Evolutionary conservation across 164 flowering plant species (phyloP), one percentile per base, ranked within the genome.

Genomic region (Berberis thunbergii): DNA sequence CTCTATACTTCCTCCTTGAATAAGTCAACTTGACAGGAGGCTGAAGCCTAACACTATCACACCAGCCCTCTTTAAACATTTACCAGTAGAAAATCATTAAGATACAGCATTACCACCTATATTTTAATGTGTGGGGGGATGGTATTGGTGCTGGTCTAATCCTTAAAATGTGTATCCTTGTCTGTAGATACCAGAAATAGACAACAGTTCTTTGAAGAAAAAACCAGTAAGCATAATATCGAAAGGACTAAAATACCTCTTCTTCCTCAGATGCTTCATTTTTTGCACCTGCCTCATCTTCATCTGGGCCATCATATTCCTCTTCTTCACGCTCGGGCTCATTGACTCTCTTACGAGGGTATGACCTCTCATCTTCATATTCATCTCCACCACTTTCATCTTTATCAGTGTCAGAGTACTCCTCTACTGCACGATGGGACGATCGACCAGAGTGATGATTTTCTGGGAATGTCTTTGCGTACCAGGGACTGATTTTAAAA

Each of bases 311-410:
- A 53, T 84, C 86, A 61, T 3, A 40, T 57, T 41, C 45, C 41
- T 40, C 60, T 2, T 84, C 80, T 59, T 80, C 94, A 57, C 67
- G 73, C 65, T 84, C 98, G 41, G 73, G 74, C 54, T 83, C 95
- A 57, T 78, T 84, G 55, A 41, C 74, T 69, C 83, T 76, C 61
- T 76, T 77, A 50, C 74, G 87, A 55, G 76, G 73, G 10, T 83
- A 84, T 62, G 84, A 74, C 65, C 72, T 75, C 67, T 84, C 93
- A 53, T 78, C 92, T 72, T 89, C 97, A 62, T 84, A 90, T 12
- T 80, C 96, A 57, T 89, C 92, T 70, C 77, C 86, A 82, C 89
- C 99, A 74, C 91, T 91, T 70, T 91, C 97, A 41, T 85, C 99
- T 69, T 79, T 77, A 46, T 91, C 97, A 71, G 96, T 89, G n/a